Evolutionary conservation across 805 yeast genomes (phyloP), one percentile per base, ranked within the genome.

Genomic region (Sugiyamaella chiloensis): DNA sequence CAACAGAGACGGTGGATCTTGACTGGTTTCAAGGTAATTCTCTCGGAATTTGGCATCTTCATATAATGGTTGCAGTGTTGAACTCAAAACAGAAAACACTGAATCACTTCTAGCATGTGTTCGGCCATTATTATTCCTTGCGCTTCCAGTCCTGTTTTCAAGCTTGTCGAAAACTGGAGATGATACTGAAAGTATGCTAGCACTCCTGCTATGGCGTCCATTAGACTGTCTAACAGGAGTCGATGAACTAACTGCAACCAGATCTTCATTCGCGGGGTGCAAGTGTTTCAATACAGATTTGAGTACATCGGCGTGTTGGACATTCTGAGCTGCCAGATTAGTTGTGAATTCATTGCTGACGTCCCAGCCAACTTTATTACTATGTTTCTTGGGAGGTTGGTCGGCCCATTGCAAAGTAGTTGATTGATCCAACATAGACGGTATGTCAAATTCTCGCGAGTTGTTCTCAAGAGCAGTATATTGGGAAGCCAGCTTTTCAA

Each of bases 401-500:
- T 21, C 8, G 19, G 19, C 6, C n/a, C 26, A 6, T 14, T 47
- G 21, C 9, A 17, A 14, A 16, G 29, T 12, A 26, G 17, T 16
- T 29, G 26, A 9, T 12, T 3, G 8, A 30, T 16, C 23, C 19
- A 17, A 27, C 2, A 30, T 40, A 32, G 17, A 9, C 2, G 23
- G 21, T 21, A 3, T 21, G 24, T 24, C 32, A 7, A 41, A 24
- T 4, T 36, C 37, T 24, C 27, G 39, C 7, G 54, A 29, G 3
- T 34, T 39, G 2, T 40, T 42, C 46, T 53, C 54, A 24, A 54
- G 42, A 7, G 14, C 23, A 14, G 51, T 47, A 31, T 52, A 54
- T 27, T 54, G 58, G 19, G 24, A 9, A 7, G 50, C 26, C 30
- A 54, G 48, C 24, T 47, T 46, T 21, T 54, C 51, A 9, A 54